Evolutionary conservation across 2,329 filamentous ascomycete species (phyloP).

Genomic region (Paraconiothyrium brasiliense): DNA sequence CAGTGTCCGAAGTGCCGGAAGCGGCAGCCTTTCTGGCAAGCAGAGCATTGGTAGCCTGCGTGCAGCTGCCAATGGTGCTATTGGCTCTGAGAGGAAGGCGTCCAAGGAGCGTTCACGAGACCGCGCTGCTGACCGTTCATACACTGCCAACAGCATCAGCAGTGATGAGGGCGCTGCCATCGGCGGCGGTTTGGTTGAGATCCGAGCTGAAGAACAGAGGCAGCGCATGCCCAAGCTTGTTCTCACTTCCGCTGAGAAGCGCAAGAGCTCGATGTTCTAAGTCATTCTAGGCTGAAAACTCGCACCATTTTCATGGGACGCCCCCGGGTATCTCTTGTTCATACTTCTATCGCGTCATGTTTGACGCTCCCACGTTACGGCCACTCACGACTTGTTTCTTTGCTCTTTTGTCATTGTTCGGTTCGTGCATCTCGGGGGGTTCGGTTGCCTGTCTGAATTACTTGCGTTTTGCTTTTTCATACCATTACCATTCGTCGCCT

Average conservation of each 20-base stretch:
- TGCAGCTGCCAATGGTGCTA: conserved; percentile 82
- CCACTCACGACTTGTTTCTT: conserved; percentile 47
- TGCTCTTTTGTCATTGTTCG: conserved; percentile 28
- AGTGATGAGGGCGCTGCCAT: conserved; percentile 67
- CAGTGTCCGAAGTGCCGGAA: conserved; percentile 68
- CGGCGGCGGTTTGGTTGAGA: conserved; percentile 64
- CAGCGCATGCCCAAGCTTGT: conserved; percentile 81
- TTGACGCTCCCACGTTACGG: conserved; percentile 42
- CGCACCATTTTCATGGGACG: conserved; percentile 23
- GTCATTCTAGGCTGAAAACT: conserved; percentile 20
- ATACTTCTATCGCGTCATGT: conserved; percentile 44
- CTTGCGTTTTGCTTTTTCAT: conserved; percentile 22
- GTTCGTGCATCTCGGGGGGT: conserved; percentile 35
- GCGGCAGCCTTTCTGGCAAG: conserved; percentile 82
- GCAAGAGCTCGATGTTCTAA: conserved; percentile 75
- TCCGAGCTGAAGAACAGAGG: conserved; percentile 64
- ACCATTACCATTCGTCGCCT: conserved; percentile 46
- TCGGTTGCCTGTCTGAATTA: conserved; percentile 31
- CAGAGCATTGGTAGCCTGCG: conserved; percentile 78
- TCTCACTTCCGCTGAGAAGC: conserved; percentile 88
- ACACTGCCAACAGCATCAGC: conserved; percentile 70
- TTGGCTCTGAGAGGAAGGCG: conserved; percentile 83
- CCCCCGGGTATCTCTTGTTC: conserved; percentile 41
- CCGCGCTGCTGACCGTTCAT: conserved; percentile 52
- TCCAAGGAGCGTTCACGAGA: conserved; percentile 50